phyloP scores from a whole-genome alignment of 805 yeast genomes.

The Yamadazyma takamatsuzukensis region DNA sequence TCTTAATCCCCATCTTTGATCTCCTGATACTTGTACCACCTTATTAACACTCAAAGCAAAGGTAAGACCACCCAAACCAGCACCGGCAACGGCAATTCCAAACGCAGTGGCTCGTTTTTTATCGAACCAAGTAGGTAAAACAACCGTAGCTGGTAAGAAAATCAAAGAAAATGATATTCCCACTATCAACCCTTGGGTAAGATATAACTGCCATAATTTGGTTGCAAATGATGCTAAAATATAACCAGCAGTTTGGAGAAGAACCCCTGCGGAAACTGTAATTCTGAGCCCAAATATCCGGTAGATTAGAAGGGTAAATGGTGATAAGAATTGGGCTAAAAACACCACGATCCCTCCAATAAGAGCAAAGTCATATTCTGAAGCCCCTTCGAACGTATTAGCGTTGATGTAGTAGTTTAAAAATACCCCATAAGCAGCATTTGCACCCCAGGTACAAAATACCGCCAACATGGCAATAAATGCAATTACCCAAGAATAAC shows the following conservation, averaged over 20 bases:
- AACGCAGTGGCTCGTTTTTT: constrained; percentile 42
- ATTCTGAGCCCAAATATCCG: constrained; percentile 48
- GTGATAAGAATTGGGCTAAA: constrained; percentile 55
- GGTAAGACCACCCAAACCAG: constrained; percentile 51
- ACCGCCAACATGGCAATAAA: constrained; percentile 44
- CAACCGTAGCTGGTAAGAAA: constrained; percentile 41
- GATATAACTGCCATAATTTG: constrained; percentile 47
- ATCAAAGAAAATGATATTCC: constrained; percentile 47
- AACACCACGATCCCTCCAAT: constrained; percentile 49
- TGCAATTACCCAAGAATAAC: constrained; percentile 52
- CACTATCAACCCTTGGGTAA: constrained; percentile 50
- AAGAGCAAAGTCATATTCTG: constrained; percentile 45
- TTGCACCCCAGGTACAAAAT: constrained; percentile 55
- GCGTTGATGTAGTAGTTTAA: constrained; percentile 44
- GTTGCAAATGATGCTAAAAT: constrained; percentile 51
- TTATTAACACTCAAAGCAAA: constrained; percentile 42
- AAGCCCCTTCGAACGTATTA: constrained; percentile 37
- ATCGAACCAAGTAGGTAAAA: constrained; percentile 49
- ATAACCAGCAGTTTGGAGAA: constrained; percentile 40
- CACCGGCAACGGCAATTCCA: constrained; percentile 47
- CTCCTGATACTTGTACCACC: constrained; percentile 38
- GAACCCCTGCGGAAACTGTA: constrained; percentile 45
- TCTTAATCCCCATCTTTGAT: constrained; percentile 43
- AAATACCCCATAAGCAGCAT: constrained; percentile 57
- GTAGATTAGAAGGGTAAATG: constrained; percentile 47